Percentiles rank a stretch among this genome's conserved stretches.
phyloP scores from a whole-genome alignment of 768 basidiomycete species.

The Xerocomus potaroensis region DNA sequence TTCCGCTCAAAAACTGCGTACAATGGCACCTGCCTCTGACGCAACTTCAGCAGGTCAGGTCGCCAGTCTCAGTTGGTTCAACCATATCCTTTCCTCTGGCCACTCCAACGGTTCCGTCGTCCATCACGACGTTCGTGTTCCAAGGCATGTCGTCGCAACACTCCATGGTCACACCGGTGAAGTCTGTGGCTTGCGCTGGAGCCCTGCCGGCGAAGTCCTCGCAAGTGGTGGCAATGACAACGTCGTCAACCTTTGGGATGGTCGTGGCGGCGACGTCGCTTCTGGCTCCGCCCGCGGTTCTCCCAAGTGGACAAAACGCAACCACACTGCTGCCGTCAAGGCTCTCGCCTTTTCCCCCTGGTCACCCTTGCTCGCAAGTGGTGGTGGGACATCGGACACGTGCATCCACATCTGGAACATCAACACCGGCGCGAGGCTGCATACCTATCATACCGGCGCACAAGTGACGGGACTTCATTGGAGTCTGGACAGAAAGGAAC shows the following conservation, averaged over 20 bases:
- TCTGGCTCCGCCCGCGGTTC: conserved; percentile 44
- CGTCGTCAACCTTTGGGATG: conserved; percentile 98
- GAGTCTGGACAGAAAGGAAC: conserved; percentile 83
- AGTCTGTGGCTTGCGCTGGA: conserved; percentile 90
- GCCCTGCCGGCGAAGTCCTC: conserved; percentile 80
- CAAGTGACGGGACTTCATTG: conserved; percentile 92
- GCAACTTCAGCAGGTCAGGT: conserved; percentile 52
- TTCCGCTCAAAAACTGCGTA: conserved; percentile 69
- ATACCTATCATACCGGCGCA: conserved; percentile 80
- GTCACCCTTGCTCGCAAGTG: conserved; percentile 86
- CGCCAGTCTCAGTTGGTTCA: conserved; percentile 82
- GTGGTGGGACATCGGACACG: conserved; percentile 93
- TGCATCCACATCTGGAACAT: conserved; percentile 89
- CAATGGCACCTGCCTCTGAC: conserved; percentile 59
- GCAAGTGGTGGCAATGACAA: conserved; percentile 98
- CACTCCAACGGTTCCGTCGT: conserved; percentile 94
- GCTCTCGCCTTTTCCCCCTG: conserved; percentile 97
- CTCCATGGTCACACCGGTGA: conserved; percentile 88
- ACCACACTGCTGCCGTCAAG: conserved; percentile 87
- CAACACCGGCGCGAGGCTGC: conserved; percentile 86
- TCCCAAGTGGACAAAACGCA: conserved; percentile 88
- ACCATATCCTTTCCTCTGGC: conserved; percentile 81
- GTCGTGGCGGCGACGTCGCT: conserved; percentile 56
- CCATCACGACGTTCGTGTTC: conserved; percentile 92
- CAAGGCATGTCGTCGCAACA: conserved; percentile 86